phyloP scores from a whole-genome alignment of 805 yeast species.

The Wickerhamiella parazyma region DNA sequence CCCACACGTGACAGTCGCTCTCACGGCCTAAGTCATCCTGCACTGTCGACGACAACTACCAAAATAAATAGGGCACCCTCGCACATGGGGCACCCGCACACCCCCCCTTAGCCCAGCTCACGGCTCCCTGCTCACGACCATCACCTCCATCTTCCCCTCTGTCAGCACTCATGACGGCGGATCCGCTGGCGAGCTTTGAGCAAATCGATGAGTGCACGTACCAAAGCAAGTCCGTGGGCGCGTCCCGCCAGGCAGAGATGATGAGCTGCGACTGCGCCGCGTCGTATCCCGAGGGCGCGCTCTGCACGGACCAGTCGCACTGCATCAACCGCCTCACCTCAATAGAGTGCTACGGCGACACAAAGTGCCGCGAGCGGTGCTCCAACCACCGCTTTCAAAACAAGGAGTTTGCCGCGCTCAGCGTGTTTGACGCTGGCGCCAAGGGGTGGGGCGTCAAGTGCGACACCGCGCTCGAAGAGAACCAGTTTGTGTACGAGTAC shows the following conservation, averaged over 20 bases:
- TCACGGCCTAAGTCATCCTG: no score
- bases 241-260: conserved; percentile 59
- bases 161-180: background rate
- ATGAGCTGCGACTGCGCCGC: conserved; percentile 85
- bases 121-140: no score
- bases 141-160: background rate
- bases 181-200: conserved; percentile 28
- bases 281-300: conserved; percentile 29
- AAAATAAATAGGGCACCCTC: no score
- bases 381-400: conserved; percentile 88
- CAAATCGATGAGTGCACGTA: conserved; percentile 50
- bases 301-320: conserved; percentile 76
- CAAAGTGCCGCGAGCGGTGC: conserved; percentile 39
- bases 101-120: no score
- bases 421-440: conserved; percentile 65
- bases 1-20: no score
- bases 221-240: conserved; percentile 46
- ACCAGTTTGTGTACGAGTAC: conserved; percentile 78
- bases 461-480: conserved; percentile 38
- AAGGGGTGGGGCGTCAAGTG: conserved; percentile 91
- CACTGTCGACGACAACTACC: no score
- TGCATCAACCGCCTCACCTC: conserved; percentile 88
- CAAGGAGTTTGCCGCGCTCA: conserved; percentile 56
- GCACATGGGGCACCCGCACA: no score
- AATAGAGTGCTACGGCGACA: conserved; percentile 71